These are phyloP conservation scores for Plectosphaerella sp. DNA, from an alignment of 2,329 filamentous ascomycete genomes.

Conservation along the genomic window DNA sequence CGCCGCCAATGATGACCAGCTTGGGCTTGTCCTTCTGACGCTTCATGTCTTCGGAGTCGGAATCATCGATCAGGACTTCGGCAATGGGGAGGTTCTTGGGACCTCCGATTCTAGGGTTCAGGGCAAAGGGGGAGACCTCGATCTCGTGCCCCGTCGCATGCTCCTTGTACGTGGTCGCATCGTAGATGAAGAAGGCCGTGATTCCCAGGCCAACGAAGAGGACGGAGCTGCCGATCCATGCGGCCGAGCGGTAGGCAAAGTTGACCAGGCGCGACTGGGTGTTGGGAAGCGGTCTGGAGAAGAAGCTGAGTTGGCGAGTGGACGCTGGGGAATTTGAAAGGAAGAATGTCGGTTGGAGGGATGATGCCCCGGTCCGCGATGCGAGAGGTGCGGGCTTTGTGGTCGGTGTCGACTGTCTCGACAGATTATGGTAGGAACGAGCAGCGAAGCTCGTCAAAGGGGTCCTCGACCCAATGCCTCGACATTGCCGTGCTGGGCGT, in stretches of 20 bases:
- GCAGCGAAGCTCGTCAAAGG: too few species aligned
- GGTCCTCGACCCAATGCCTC: not conserved
- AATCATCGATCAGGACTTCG: constrained; percentile 82
- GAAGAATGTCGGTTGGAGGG: constrained; percentile 11
- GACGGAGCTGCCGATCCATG: constrained; percentile 71
- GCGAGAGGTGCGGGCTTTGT: not conserved
- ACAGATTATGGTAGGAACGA: too few species aligned
- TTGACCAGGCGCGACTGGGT: constrained; percentile 42
- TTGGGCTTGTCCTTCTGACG: constrained; percentile 82
- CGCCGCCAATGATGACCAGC: constrained; percentile 86
- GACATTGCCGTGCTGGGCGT: not conserved
- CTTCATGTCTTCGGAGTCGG: constrained; percentile 68
- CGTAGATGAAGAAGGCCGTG: constrained; percentile 86
- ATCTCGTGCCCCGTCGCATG: constrained; percentile 65
- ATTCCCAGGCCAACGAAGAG: constrained; percentile 65
- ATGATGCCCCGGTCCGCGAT: constrained; percentile 10
- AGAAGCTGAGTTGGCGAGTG: not conserved
- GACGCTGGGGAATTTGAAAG: constrained; percentile 1
- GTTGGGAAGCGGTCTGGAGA: constrained; percentile 40
- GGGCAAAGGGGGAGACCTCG: constrained; percentile 75
- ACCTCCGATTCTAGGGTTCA: constrained; percentile 77
- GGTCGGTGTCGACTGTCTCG: too few species aligned
- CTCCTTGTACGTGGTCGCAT: constrained; percentile 85
- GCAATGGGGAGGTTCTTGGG: constrained; percentile 94
- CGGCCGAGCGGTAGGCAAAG: constrained; percentile 65